Percentiles rank a stretch among this genome's conserved stretches.
Evolutionary conservation across 2,329 filamentous ascomycete genomes (phyloP).

Genomic region (Colletotrichum sp.): DNA sequence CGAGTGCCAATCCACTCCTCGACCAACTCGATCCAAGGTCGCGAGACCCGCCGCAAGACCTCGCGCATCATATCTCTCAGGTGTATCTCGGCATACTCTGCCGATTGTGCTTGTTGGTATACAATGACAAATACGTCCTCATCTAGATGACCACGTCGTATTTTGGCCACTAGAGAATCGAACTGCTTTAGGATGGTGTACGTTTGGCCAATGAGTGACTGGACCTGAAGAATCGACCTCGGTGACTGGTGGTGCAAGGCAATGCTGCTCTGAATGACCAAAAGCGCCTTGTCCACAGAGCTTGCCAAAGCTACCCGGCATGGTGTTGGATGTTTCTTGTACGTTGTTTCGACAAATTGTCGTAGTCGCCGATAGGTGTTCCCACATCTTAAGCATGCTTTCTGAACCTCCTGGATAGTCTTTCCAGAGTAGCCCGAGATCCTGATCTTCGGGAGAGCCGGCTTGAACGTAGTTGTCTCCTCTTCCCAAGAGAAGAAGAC

Average conservation of each 20-base stretch:
- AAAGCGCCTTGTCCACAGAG: conserved; percentile 52
- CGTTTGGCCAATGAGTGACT: conserved; percentile 52
- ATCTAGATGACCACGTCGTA: conserved; percentile 54
- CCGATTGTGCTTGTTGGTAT: conserved; percentile 65
- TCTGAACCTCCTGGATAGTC: conserved; percentile 51
- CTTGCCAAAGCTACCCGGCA: conserved; percentile 58
- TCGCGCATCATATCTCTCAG: conserved; percentile 71
- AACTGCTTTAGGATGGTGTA: conserved; percentile 57
- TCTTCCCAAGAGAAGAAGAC: conserved; percentile 70
- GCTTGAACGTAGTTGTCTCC: conserved; percentile 56
- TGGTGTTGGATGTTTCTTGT: conserved; percentile 46
- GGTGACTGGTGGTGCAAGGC: conserved; percentile 45
- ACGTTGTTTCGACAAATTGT: conserved; percentile 51
- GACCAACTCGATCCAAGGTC: conserved; percentile 71
- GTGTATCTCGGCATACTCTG: conserved; percentile 67
- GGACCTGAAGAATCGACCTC: conserved; percentile 58
- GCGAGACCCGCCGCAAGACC: conserved; percentile 66
- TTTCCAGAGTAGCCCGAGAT: conserved; percentile 62
- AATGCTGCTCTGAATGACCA: conserved; percentile 54
- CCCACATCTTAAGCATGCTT: conserved; percentile 52
- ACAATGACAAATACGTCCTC: conserved; percentile 66
- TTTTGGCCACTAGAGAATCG: conserved; percentile 51
- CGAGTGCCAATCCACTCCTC: conserved; percentile 78
- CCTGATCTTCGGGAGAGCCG: conserved; percentile 50
- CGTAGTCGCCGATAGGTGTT: conserved; percentile 51